Evolutionary conservation across 345 rosid species (phyloP), one percentile per base, ranked within the genome.

Genomic region (Citropsis articulata): DNA sequence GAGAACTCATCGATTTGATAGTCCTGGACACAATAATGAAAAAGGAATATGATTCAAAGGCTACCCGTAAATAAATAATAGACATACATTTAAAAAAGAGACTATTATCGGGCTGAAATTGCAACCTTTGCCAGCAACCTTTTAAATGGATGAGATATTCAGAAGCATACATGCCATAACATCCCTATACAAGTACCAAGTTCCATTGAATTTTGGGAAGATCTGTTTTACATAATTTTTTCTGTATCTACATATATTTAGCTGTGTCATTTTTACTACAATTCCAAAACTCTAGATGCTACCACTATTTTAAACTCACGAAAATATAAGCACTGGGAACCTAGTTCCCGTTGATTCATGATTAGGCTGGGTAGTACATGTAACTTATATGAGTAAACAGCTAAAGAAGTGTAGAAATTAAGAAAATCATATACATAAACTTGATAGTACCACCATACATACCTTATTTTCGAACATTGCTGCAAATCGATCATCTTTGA

Each of bases 1-100:
- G 98, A 91, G 31, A 85, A 79, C 66, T 79, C 88, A 78, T 93
- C 94, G 71, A 95, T 92, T 90, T 95, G 87, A 80, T 75, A 95
- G 80, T 92, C 95, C 99, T 95, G 83, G 57, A 62, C 12, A 75
- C 6, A 83, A 66, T 10, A 77, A 85, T 28, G n/a, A 69, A 67
- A 56, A 73, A 60, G 57, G 69, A 55, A 76, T 53, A 48, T 73
- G 61, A 76, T 36, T 55, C 27, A 55, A 28, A 55, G 48, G 66
- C 66, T 67, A 66, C 13, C 25, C 6, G 22, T 35, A 76, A 1
- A 65, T 53, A 22, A n/a, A 21, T 7, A 55, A 40, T 2, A 33
- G 53, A 66, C 48, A 45, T 5, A 7, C 38, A 66, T 9, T 14
- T 16, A 30, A 64, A 10, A 64, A 48, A 45, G 3, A 50, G 27